Evolutionary conservation across 2,329 filamentous ascomycete species (phyloP).

Genomic region (Chaetomiaceae sp.): DNA sequence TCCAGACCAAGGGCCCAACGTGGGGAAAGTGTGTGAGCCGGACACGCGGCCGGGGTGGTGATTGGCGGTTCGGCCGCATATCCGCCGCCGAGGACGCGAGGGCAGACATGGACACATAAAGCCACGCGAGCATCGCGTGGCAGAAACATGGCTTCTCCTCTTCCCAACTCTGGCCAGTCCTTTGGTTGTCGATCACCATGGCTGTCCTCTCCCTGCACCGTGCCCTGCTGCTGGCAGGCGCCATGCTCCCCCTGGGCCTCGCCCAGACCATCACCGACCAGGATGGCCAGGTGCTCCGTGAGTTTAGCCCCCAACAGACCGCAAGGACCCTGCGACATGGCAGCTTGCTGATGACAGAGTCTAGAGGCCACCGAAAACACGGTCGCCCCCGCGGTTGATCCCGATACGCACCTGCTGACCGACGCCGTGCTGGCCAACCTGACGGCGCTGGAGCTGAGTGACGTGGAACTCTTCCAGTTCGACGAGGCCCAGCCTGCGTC

Average conservation of each 20-base stretch:
- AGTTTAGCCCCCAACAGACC: too few species aligned
- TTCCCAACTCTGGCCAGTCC: constrained; percentile 13
- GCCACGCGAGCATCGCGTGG: constrained; percentile 8
- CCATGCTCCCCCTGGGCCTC: constrained; percentile 11
- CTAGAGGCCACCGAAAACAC: constrained; percentile 20
- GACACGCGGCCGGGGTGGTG: neutral
- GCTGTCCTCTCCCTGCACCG: constrained; percentile 15
- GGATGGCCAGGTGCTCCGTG: constrained; percentile 20
- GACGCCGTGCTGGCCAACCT: constrained; percentile 31
- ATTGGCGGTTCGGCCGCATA: constrained; percentile 11
- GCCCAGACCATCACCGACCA: constrained; percentile 21
- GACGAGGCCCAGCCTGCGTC: constrained; percentile 14
- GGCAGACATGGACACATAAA: neutral
- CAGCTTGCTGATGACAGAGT: neutral
- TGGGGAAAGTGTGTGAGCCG: constrained; percentile 5
- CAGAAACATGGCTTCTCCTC: neutral
- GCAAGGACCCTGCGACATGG: too few species aligned
- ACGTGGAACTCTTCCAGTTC: constrained; percentile 22
- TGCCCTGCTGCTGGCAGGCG: constrained; percentile 19
- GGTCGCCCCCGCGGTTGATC: constrained; percentile 19
- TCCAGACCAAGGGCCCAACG: constrained; percentile 7
- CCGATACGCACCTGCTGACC: constrained; percentile 24
- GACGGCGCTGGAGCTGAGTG: constrained; percentile 24
- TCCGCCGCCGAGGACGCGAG: constrained; percentile 6
- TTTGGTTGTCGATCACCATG: constrained; percentile 19